Conservation (phyloP, 352 stramenopile species). For the Elongisporangium prolatum region DNA sequence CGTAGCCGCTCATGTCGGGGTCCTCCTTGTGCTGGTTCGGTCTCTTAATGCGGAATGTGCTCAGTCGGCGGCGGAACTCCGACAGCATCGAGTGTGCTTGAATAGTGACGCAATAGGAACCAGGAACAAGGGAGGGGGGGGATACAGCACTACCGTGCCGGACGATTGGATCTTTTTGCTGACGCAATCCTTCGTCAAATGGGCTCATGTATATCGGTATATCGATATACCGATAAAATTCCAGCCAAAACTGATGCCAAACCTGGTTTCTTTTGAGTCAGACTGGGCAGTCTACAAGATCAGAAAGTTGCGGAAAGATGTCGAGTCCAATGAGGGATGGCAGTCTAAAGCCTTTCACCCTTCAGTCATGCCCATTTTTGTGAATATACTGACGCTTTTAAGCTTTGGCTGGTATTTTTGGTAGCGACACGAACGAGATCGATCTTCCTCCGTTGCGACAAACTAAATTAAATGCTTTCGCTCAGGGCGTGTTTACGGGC, state of each 20-base stretch:
- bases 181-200: neutral
- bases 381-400: neutral
- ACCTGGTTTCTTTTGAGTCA: neutral
- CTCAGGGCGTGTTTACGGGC: neutral
- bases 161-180: neutral
- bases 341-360: neutral
- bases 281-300: neutral
- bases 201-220: neutral
- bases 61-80: conserved; percentile 33
- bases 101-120: conserved; percentile 1
- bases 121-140: neutral
- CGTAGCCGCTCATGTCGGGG: conserved; percentile 3
- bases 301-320: too few species aligned
- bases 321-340: neutral
- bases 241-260: neutral
- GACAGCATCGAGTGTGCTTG: conserved; percentile 24
- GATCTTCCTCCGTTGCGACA: neutral
- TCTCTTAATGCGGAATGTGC: conserved; percentile 37
- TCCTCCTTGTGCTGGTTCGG: neutral
- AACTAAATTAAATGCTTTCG: neutral
- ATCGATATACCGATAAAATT: neutral
- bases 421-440: neutral
- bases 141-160: neutral
- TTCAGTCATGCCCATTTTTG: neutral
- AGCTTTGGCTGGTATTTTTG: neutral